Base-by-base conservation (phyloP, 495 filamentous ascomycete species). In the Penicillium taxi region DNA sequence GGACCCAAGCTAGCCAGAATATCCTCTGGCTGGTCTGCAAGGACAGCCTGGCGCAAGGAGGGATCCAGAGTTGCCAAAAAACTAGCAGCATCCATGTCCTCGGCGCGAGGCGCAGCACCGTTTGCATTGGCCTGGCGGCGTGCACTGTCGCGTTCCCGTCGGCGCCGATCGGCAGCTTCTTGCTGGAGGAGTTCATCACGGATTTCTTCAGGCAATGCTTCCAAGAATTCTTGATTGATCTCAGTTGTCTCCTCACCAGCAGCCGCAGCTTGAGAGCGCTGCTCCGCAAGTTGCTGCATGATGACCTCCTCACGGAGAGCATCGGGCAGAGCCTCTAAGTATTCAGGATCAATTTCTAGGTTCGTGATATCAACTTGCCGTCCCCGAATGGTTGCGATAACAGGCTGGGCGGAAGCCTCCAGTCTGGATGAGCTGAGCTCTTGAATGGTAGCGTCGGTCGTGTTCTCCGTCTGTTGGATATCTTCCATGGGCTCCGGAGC, bases 291-390 rank as follows among this genome's bases (percentile, higher is more conserved):
- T 36, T 94, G 86, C 29, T 84, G 76, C 61, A 88, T 86, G 25
- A 99, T 81, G 18, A 96, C 91, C 53, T 99, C 91, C 58, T 96
- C 90, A 18, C 91, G 75, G 32, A 96, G 76, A 26, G 96, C 91
- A 41, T 99, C 91, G 1, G 91, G 91, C 12, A 99, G 68, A 24
- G 87, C 93, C 37, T 91, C 86, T 2, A 99, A 74, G 58, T 94
- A 99, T 26, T 87, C 87, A 9, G 84, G 75, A 50, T 99, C 91
- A 40, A 99, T 96, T 40, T 88, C 88, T 46, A 99, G 73, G 17
- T 78, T 82, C 4, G 91, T 96, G 37, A 99, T 90, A 53, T 99
- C 90, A 30, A 94, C 67, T 35, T 85, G 75, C 30, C 80, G 79
- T 18, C 87, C 88, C 45, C 87, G 77, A 35, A 99, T 85, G 1